Evolutionary conservation across 1,139 yeast genomes (phyloP).

Genomic region (Taiozyma onychis): DNA sequence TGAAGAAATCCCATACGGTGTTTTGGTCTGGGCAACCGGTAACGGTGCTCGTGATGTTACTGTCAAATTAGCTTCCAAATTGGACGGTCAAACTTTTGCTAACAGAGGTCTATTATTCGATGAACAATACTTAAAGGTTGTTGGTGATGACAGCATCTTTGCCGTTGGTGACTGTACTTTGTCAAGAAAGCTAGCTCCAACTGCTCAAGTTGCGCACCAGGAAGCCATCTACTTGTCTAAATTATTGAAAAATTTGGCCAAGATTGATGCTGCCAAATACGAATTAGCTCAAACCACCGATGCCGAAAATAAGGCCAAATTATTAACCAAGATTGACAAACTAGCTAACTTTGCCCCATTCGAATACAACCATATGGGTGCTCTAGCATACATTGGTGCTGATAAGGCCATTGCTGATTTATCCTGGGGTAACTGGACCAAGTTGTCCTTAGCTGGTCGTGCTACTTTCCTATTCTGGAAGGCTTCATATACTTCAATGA

Average conservation of each 20-base stretch:
- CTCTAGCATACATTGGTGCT: constrained; percentile 78
- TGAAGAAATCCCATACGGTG: constrained; percentile 81
- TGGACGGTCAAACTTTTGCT: constrained; percentile 79
- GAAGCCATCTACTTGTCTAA: constrained; percentile 81
- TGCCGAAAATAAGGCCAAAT: constrained; percentile 27
- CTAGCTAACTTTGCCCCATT: constrained; percentile 54
- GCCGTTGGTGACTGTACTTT: constrained; percentile 94
- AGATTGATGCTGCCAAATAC: constrained; percentile 57
- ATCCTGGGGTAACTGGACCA: constrained; percentile 82
- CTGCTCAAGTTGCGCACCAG: constrained; percentile 97
- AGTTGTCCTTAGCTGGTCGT: constrained; percentile 77
- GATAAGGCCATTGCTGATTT: constrained; percentile 94
- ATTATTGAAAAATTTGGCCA: constrained; percentile 63
- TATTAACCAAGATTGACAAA: constrained; percentile 66
- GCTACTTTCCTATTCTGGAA: constrained; percentile 92
- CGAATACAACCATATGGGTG: constrained; percentile 63
- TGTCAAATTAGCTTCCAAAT: constrained; percentile 56
- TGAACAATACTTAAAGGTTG: constrained; percentile 66
- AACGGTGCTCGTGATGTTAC: constrained; percentile 83
- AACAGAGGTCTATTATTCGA: constrained; percentile 86
- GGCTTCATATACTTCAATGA: constrained; percentile 89
- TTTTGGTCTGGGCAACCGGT: constrained; percentile 97
- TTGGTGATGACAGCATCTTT: constrained; percentile 79
- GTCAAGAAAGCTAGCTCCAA: constrained; percentile 84
- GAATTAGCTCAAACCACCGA: constrained; percentile 32